phyloP scores from a whole-genome alignment of 345 rosid genomes.

The Erucastrum elatum region DNA sequence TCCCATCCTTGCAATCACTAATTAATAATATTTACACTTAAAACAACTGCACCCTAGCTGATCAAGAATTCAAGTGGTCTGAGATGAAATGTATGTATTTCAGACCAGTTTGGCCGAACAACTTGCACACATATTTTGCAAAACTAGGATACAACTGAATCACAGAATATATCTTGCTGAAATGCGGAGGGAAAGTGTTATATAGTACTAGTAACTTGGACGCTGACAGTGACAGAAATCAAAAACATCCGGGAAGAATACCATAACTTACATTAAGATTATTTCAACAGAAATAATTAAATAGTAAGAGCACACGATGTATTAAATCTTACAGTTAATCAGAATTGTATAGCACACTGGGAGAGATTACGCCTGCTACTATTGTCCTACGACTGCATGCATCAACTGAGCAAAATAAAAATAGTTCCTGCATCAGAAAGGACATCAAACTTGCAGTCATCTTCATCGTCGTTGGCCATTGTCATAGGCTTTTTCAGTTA shows the following conservation, averaged over 20 bases:
- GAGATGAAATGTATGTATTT: too few species aligned
- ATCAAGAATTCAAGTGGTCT: background rate
- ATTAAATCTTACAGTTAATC: slow-evolving; percentile 3
- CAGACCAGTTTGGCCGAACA: too few species aligned
- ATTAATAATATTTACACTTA: background rate
- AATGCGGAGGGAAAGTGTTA: background rate
- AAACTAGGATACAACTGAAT: background rate
- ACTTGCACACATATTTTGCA: background rate
- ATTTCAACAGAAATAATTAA: background rate
- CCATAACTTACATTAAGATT: background rate
- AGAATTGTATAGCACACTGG: background rate
- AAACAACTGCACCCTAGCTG: background rate
- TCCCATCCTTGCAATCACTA: background rate
- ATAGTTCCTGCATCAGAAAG: background rate
- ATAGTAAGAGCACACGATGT: background rate
- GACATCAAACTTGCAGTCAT: slow-evolving; percentile 12
- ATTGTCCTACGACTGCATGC: too few species aligned
- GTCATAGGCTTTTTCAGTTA: background rate
- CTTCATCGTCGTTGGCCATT: background rate
- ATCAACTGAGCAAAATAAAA: slow-evolving; percentile 38
- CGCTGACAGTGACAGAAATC: background rate
- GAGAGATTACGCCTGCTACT: background rate
- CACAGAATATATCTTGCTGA: background rate
- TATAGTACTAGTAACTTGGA: background rate
- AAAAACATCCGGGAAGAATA: background rate